Conservation (phyloP, 495 filamentous ascomycete species). For the Penicillium turbatum region DNA sequence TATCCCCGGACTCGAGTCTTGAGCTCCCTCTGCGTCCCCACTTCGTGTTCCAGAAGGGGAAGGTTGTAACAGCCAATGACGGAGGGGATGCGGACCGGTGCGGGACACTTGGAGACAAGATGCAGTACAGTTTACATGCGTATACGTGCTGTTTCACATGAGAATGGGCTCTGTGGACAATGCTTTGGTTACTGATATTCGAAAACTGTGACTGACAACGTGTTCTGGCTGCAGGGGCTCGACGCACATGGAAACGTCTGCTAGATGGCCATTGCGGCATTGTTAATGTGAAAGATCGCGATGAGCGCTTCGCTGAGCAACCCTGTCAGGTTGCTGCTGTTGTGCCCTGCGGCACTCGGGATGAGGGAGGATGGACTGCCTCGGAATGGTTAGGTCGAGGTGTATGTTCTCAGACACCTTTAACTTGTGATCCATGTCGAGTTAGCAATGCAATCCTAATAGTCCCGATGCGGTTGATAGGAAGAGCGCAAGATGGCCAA, state of each 20-base stretch:
- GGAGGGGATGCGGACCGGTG: slow-evolving; percentile 8
- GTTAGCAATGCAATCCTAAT: background rate
- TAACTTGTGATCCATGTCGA: background rate
- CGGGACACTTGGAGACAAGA: background rate
- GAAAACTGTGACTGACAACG: background rate
- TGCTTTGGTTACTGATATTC: background rate
- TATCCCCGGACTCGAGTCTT: slow-evolving; percentile 13
- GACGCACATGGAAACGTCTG: slow-evolving; percentile 74
- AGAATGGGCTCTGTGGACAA: background rate
- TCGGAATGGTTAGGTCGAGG: slow-evolving; percentile 69
- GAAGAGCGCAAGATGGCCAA: slow-evolving; percentile 83
- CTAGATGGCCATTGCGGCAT: slow-evolving; percentile 77
- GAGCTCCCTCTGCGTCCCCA: slow-evolving; percentile 14
- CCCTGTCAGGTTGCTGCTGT: slow-evolving; percentile 81
- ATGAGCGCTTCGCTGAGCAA: slow-evolving; percentile 59
- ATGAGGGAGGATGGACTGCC: slow-evolving; percentile 62
- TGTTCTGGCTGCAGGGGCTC: slow-evolving; percentile 49
- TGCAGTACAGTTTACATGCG: background rate
- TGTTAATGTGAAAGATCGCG: slow-evolving; percentile 58
- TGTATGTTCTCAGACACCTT: slow-evolving; percentile 27
- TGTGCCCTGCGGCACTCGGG: slow-evolving; percentile 59
- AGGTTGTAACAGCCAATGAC: slow-evolving; percentile 28
- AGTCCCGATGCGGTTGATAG: slow-evolving; percentile 31
- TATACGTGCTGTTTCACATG: background rate
- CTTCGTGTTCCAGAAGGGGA: slow-evolving; percentile 22